These are phyloP conservation scores for Thalia dealbata DNA, from an alignment of 176 grass and related monocot genomes.

Conservation along the genomic window DNA sequence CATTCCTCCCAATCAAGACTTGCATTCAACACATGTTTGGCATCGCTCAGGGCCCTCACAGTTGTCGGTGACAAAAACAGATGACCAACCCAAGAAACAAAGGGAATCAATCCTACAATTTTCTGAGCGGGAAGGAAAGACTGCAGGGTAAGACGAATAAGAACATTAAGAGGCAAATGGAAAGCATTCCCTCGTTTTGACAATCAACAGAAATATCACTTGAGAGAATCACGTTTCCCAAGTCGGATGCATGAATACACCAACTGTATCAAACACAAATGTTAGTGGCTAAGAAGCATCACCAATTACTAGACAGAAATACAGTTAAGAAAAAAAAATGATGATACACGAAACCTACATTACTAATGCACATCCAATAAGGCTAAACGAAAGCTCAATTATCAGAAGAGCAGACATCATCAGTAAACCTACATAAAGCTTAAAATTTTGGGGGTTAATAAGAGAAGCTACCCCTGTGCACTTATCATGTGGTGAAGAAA, in stretches of 20 bases:
- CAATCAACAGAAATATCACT: not conserved
- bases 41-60: not conserved
- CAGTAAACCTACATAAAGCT: not conserved
- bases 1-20: no score
- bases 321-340: not conserved
- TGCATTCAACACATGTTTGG: no score
- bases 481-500: constrained; percentile 77
- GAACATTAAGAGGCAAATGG: not conserved
- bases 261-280: not conserved
- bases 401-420: not conserved
- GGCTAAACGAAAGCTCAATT: not conserved
- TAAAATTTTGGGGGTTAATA: not conserved
- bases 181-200: not conserved
- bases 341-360: constrained; percentile 10
- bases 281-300: not conserved
- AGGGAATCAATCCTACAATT: not conserved
- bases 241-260: not conserved
- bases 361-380: not conserved
- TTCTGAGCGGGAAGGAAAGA: not conserved
- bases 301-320: constrained; percentile 1
- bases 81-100: not conserved
- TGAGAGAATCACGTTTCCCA: not conserved
- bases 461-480: not conserved
- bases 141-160: not conserved
- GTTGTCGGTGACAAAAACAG: not conserved